phyloP scores from a whole-genome alignment of 202 grass and related monocot species.

The Carex arenaria region DNA sequence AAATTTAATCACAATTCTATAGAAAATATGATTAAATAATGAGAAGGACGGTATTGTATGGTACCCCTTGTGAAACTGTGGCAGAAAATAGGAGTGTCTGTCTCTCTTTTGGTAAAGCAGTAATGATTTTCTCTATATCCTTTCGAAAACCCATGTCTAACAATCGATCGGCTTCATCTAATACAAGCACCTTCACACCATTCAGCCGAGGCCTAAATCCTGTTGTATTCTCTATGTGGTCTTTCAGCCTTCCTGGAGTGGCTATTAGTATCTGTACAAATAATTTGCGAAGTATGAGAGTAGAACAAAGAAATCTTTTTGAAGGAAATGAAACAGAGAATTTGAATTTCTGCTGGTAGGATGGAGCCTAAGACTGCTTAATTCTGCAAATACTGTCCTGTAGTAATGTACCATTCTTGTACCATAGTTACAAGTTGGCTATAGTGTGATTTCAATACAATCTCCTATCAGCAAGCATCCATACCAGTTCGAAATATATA shows the following conservation, averaged over 20 bases:
- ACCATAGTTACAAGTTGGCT: slow-evolving; percentile 3
- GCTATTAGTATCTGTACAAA: slow-evolving; percentile 76
- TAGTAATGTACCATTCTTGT: background rate
- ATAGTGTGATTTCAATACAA: background rate
- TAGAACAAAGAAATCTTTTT: background rate
- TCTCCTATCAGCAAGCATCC: background rate
- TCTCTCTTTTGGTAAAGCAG: slow-evolving; percentile 70
- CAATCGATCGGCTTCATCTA: slow-evolving; percentile 95
- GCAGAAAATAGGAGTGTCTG: slow-evolving; percentile 95
- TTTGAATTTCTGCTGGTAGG: background rate
- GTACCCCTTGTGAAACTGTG: slow-evolving; percentile 86
- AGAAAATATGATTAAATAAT: background rate
- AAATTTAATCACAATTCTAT: background rate
- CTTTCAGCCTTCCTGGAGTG: slow-evolving; percentile 87
- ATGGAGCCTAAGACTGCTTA: background rate
- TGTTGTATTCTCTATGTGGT: slow-evolving; percentile 90
- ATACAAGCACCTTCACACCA: slow-evolving; percentile 84
- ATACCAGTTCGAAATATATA: background rate
- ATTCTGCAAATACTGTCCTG: background rate
- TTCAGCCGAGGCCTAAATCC: slow-evolving; percentile 71
- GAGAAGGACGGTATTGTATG: background rate
- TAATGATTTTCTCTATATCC: slow-evolving; percentile 89
- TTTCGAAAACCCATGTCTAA: slow-evolving; percentile 97
- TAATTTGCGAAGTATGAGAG: background rate
- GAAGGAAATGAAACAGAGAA: background rate